phyloP scores from a whole-genome alignment of 345 rosid genomes.

The Hibiscus mutabilis region DNA sequence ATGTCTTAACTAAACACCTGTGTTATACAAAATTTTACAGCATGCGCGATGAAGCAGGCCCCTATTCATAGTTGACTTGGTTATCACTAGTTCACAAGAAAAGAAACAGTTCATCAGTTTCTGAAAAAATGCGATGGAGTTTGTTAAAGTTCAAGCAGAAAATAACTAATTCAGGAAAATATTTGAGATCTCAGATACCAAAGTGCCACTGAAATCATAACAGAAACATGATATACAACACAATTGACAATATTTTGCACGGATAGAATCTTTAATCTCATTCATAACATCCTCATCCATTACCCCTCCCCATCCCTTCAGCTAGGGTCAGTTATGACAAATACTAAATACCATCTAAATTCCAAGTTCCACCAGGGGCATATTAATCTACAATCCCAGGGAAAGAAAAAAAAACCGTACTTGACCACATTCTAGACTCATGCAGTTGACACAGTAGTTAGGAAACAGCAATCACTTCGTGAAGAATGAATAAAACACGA shows the following conservation, averaged over 20 bases:
- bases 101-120: slow-evolving; percentile 4
- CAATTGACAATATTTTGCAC: neutral
- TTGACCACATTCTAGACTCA: neutral
- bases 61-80: slow-evolving; percentile 42
- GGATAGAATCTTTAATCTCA: slow-evolving; percentile 6
- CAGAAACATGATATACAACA: neutral
- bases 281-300: neutral
- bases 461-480: neutral
- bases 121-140: neutral
- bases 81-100: slow-evolving; percentile 42
- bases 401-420: neutral
- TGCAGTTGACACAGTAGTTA: neutral
- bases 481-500: neutral
- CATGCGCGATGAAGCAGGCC: slow-evolving; percentile 57
- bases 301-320: neutral
- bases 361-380: neutral
- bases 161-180: neutral
- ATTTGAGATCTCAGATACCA: neutral
- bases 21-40: slow-evolving; percentile 39
- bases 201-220: neutral
- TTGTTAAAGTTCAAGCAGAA: neutral
- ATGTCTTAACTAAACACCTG: slow-evolving; percentile 23
- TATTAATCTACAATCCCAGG: neutral
- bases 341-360: neutral
- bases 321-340: neutral